Conservation (phyloP, 768 basidiomycete genomes). For the Russula olivacea region DNA sequence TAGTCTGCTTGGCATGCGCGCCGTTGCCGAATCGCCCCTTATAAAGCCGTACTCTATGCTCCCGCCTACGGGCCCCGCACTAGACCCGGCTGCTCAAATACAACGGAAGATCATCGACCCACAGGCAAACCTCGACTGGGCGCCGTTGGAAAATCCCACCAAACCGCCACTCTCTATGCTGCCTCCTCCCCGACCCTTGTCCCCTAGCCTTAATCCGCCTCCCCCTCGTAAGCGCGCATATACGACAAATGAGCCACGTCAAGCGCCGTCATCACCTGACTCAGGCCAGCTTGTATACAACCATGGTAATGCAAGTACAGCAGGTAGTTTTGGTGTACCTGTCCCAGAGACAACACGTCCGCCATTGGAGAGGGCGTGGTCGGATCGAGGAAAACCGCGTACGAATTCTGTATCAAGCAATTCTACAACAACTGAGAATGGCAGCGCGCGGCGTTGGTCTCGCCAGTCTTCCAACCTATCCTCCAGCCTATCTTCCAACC, state of each 20-base stretch:
- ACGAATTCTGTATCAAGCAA: slow-evolving; percentile 19
- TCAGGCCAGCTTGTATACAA: slow-evolving; percentile 26
- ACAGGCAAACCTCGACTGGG: slow-evolving; percentile 23
- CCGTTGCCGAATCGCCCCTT: slow-evolving; percentile 28
- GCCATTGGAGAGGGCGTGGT: slow-evolving; percentile 17
- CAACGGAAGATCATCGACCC: slow-evolving; percentile 25
- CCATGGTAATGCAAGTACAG: slow-evolving; percentile 33
- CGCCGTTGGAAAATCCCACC: slow-evolving; percentile 21
- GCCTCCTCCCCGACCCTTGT: slow-evolving; percentile 26
- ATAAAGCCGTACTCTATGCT: slow-evolving; percentile 27
- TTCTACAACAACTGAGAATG: slow-evolving; percentile 15
- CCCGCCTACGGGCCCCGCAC: slow-evolving; percentile 16
- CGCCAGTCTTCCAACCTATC: slow-evolving; percentile 35
- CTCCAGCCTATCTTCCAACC: slow-evolving; percentile 37
- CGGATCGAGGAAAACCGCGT: slow-evolving; percentile 25
- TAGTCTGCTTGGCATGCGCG: slow-evolving; percentile 49
- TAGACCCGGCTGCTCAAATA: slow-evolving; percentile 7
- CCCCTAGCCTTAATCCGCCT: slow-evolving; percentile 31
- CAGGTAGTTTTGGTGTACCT: slow-evolving; percentile 34
- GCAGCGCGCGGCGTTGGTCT: slow-evolving; percentile 32
- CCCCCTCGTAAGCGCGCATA: slow-evolving; percentile 31
- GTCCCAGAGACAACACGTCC: slow-evolving; percentile 6
- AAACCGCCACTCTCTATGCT: slow-evolving; percentile 26
- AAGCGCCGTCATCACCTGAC: slow-evolving; percentile 13
- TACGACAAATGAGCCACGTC: slow-evolving; percentile 28